Evolutionary conservation across 148 eudicot genomes (phyloP).

Genomic region (Polygonum maritimum): DNA sequence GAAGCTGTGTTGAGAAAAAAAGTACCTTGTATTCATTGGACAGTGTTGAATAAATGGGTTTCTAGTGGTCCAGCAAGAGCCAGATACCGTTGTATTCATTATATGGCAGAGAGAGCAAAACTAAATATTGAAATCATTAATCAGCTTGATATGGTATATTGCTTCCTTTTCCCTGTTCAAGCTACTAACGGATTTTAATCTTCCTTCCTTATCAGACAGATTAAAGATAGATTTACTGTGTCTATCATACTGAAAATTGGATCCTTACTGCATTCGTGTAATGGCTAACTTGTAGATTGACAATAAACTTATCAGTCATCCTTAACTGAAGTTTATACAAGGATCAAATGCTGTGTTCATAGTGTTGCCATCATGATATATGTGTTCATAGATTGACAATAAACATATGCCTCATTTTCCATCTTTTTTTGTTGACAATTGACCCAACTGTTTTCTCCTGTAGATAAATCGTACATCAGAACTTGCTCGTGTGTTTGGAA

Average conservation of each 20-base stretch:
- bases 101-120: conserved; percentile 48
- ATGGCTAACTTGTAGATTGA: background rate
- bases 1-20: conserved; percentile 80
- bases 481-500: conserved; percentile 95
- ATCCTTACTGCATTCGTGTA: background rate
- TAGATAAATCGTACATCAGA: conserved; percentile 92
- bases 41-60: conserved; percentile 66
- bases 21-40: conserved; percentile 57
- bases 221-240: background rate
- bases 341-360: background rate
- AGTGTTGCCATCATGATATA: background rate
- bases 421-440: conserved; percentile 5
- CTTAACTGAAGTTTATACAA: background rate
- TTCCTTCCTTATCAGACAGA: background rate
- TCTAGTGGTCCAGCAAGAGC: conserved; percentile 79
- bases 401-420: background rate
- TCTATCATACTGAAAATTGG: background rate
- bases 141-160: conserved; percentile 71
- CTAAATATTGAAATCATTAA: conserved; percentile 65
- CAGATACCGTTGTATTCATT: conserved; percentile 67
- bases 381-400: too few relatives aligned
- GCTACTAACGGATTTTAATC: background rate
- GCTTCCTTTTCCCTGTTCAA: background rate
- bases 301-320: background rate
- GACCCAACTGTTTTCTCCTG: conserved; percentile 17